Conservation (phyloP, 2,329 filamentous ascomycete species). For the Trichoderma brevicompactum region DNA sequence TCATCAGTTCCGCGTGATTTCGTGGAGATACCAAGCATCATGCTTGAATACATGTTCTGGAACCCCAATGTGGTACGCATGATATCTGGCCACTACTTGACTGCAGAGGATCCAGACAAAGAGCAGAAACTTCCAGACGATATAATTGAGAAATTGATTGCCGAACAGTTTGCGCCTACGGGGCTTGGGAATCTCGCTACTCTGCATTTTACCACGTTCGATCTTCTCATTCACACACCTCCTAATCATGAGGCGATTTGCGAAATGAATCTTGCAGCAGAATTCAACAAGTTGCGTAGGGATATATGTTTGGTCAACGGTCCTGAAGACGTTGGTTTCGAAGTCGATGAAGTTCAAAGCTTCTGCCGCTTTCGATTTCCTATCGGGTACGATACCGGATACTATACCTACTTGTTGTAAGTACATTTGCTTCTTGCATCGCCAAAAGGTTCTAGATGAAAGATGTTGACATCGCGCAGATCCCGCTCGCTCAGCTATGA, state of each 20-base stretch:
- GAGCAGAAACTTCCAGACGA: constrained; percentile 69
- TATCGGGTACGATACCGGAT: constrained; percentile 76
- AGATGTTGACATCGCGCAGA: not conserved
- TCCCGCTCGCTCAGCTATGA: constrained; percentile 47
- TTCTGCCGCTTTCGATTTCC: constrained; percentile 73
- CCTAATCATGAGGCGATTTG: constrained; percentile 64
- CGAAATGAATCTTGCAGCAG: constrained; percentile 60
- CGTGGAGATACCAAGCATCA: constrained; percentile 66
- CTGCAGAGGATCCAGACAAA: constrained; percentile 48
- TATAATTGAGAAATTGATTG: constrained; percentile 70
- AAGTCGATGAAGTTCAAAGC: constrained; percentile 67
- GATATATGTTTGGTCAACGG: constrained; percentile 71
- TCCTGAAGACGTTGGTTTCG: constrained; percentile 61
- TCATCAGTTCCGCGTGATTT: constrained; percentile 65
- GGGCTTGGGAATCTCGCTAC: constrained; percentile 39
- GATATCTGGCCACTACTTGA: constrained; percentile 70
- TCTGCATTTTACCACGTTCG: constrained; percentile 75
- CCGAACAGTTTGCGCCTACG: constrained; percentile 40
- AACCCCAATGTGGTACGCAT: constrained; percentile 59
- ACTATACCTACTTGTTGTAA: constrained; percentile 70
- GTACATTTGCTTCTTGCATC: constrained; percentile 42
- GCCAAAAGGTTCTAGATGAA: too few relatives aligned
- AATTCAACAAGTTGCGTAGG: constrained; percentile 69
- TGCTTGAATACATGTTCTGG: constrained; percentile 73
- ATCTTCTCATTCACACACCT: constrained; percentile 74